Evolutionary conservation across 768 basidiomycete genomes (phyloP).

Genomic region (Trametes gibbosa): DNA sequence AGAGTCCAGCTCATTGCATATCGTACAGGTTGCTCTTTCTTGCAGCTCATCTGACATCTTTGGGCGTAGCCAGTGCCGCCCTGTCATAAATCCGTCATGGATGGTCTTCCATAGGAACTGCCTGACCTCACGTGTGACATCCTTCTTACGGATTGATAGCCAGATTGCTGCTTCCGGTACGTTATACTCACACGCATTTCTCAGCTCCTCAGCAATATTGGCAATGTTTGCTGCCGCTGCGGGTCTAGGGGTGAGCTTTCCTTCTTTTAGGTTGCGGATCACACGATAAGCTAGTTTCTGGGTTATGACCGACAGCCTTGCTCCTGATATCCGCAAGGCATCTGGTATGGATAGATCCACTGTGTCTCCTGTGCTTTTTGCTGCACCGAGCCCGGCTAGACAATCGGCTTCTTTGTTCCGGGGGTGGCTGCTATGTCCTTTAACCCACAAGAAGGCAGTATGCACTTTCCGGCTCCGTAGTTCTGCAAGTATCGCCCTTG

Average conservation of each 20-base stretch:
- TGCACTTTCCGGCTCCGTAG: not conserved
- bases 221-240: not conserved
- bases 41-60: not conserved
- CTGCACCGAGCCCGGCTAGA: not conserved
- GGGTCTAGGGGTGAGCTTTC: too few relatives aligned
- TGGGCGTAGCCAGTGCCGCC: not conserved
- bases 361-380: not conserved
- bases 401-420: not conserved
- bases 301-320: not conserved
- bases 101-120: slow-evolving; percentile 2
- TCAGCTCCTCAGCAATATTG: not conserved
- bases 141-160: not conserved
- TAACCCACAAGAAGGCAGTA: not conserved
- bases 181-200: not conserved
- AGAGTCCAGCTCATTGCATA: not conserved
- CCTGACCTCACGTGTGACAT: not conserved
- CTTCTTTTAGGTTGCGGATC: not conserved
- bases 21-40: not conserved
- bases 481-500: not conserved
- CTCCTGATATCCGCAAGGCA: not conserved
- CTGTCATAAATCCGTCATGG: slow-evolving; percentile 3
- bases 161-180: not conserved
- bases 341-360: not conserved
- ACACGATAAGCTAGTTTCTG: not conserved
- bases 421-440: not conserved